Percentiles rank a stretch among this genome's conserved stretches.
Evolutionary conservation across 2,329 filamentous ascomycete species (phyloP).

Genomic region (Botrytis squamosa): DNA sequence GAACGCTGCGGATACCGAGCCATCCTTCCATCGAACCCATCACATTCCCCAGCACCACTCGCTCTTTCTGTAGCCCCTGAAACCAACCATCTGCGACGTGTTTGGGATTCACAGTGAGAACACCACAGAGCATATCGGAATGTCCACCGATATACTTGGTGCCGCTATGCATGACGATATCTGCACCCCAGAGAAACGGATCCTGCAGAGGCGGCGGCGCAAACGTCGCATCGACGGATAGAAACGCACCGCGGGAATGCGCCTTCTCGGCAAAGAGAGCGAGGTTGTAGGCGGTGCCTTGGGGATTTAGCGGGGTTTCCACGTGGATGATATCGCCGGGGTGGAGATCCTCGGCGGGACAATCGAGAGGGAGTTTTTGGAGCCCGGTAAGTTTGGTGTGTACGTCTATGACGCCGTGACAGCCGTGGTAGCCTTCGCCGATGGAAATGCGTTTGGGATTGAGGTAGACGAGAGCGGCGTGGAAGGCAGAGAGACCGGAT

Average conservation of each 20-base stretch:
- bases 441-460: constrained; percentile 84
- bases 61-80: constrained; percentile 56
- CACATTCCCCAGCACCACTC: constrained; percentile 75
- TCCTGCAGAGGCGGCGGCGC: constrained; percentile 86
- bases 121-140: constrained; percentile 87
- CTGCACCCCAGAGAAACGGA: constrained; percentile 77
- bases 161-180: constrained; percentile 86
- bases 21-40: constrained; percentile 91
- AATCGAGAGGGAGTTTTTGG: constrained; percentile 68
- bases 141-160: constrained; percentile 98
- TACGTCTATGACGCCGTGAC: constrained; percentile 77
- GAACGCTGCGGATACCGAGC: constrained; percentile 81
- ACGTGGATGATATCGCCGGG: constrained; percentile 84
- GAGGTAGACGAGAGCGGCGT: constrained; percentile 79
- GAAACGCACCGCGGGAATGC: constrained; percentile 66
- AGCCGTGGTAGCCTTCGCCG: constrained; percentile 86
- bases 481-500: constrained; percentile 84
- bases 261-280: constrained; percentile 70
- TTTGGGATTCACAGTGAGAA: constrained; percentile 63
- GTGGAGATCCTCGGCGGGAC: constrained; percentile 62
- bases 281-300: constrained; percentile 76
- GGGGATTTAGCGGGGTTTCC: constrained; percentile 92
- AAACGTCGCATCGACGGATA: constrained; percentile 90
- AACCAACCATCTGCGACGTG: constrained; percentile 55
- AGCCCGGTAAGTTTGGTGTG: constrained; percentile 75